Evolutionary conservation across 495 filamentous ascomycete genomes (phyloP).

Genomic region (Lindgomyces ingoldianus): DNA sequence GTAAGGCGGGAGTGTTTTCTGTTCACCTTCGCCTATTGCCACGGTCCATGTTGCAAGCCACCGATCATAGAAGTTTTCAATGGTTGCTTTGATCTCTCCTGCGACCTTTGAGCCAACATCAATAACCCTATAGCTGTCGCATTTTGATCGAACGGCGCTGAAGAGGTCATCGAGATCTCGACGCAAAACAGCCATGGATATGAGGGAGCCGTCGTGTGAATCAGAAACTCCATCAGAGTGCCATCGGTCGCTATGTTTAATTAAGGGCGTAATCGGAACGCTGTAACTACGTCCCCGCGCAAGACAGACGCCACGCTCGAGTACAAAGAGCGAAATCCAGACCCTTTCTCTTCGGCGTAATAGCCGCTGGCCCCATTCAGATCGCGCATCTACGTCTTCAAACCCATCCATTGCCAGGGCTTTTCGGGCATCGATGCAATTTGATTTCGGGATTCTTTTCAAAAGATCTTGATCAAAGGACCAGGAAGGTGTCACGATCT

Average conservation of each 20-base stretch:
- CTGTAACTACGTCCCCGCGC: constrained; percentile 69
- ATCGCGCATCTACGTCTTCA: constrained; percentile 60
- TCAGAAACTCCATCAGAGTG: constrained; percentile 63
- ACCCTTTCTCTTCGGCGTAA: constrained; percentile 65
- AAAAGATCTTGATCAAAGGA: constrained; percentile 53
- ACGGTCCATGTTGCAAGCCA: constrained; percentile 65
- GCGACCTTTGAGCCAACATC: constrained; percentile 57
- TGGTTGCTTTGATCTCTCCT: constrained; percentile 60
- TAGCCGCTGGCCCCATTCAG: constrained; percentile 59
- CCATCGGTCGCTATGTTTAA: constrained; percentile 69
- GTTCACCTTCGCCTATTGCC: constrained; percentile 58
- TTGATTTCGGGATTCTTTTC: constrained; percentile 57
- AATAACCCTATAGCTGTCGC: constrained; percentile 58
- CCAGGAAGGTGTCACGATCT: constrained; percentile 60
- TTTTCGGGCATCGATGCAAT: constrained; percentile 65
- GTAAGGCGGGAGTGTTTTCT: constrained; percentile 66
- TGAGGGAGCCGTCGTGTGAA: constrained; percentile 65
- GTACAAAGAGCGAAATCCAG: constrained; percentile 70
- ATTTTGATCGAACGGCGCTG: constrained; percentile 59
- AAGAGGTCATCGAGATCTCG: constrained; percentile 67
- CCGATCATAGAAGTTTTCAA: constrained; percentile 62
- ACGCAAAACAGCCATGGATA: constrained; percentile 67
- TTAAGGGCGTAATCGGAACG: constrained; percentile 62
- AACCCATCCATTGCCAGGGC: constrained; percentile 69
- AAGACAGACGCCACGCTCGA: constrained; percentile 72